Evolutionary conservation across 2,329 filamentous ascomycete species (phyloP), one percentile per base, ranked within the genome.

Genomic region (Alternaria consortialis): DNA sequence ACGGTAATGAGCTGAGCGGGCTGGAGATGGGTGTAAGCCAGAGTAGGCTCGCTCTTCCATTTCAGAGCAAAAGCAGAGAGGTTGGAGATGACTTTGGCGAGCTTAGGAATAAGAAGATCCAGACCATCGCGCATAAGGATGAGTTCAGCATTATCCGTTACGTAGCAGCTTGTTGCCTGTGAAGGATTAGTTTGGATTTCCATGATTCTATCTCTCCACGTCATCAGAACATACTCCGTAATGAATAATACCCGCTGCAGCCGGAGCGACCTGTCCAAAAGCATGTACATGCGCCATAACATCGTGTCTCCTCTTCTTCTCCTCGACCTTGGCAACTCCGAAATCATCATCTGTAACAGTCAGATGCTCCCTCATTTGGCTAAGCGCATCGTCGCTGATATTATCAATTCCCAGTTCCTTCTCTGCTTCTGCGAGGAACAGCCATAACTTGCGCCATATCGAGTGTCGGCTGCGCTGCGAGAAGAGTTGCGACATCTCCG

Each of bases 391-490:
- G n/a, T 87, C 86, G 13, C 87, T 88, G 75, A 97, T 94, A 4
- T 46, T 66, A 8, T 86, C 82, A 47, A 97, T 86, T 3, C 93
- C 93, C 2, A 97, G 86, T 78, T 94, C 90, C 77, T 89, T 89
- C 83, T 97, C 90, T 9, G 86, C 84, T 83, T 97, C 90, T 25
- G 93, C 93, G 11, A 97, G 90, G 80, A 86, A 89, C 44, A 94
- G 83, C 94, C 94, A 97, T 17, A 97, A 87, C 77, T 91, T 86
- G 66, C 93, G 88, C 93, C 93, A 96, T 56, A 88, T 93, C 42
- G 87, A 89, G 78, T 89, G 88, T 31, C 93, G 86, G 55, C 88
- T 90, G 43, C 92, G 87, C 60, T 90, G 87, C 69, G 89, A 90
- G 84, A 97, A 97, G 63, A 97, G 87, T 66, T 86, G 85, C 71